A percentile compares a stretch with the other conserved stretches of the same genome.
These are phyloP conservation scores for Lactarius evosmus DNA, from an alignment of 768 basidiomycete genomes.

Conservation along the genomic window DNA sequence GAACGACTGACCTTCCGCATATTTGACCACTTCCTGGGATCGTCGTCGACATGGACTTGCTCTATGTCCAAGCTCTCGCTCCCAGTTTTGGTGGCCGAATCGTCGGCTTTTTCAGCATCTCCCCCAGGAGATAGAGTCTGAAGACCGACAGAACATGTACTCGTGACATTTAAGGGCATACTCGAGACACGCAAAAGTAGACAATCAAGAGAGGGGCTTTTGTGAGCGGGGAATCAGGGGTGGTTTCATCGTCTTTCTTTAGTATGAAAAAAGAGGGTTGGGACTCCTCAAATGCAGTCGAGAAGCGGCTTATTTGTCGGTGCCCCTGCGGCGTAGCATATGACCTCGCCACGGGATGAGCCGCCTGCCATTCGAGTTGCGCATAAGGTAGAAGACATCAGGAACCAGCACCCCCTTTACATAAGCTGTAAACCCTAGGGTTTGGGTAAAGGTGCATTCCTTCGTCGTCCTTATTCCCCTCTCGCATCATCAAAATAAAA, in stretches of 20 bases:
- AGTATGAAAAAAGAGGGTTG: neutral
- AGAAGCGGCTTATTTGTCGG: too few relatives aligned
- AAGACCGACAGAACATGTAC: neutral
- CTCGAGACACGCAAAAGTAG: neutral
- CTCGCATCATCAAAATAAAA: too few relatives aligned
- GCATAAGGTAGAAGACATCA: too few relatives aligned
- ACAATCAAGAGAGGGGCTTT: neutral
- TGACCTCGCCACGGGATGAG: neutral
- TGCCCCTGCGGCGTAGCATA: too few relatives aligned
- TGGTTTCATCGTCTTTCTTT: neutral
- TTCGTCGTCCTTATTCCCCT: too few relatives aligned
- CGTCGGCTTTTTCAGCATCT: neutral
- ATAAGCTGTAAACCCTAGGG: too few relatives aligned
- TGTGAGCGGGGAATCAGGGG: neutral
- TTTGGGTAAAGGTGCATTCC: too few relatives aligned
- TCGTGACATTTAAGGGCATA: neutral
- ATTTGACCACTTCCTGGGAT: slow-evolving; percentile 58
- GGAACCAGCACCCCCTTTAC: too few relatives aligned
- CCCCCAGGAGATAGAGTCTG: neutral
- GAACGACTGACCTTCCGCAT: slow-evolving; percentile 48
- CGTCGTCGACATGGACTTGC: slow-evolving; percentile 51
- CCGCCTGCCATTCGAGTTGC: neutral
- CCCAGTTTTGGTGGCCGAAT: neutral
- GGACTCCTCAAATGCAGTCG: too few relatives aligned
- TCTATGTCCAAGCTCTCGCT: slow-evolving; percentile 43